Conservation (phyloP, 352 stramenopile species). For the Saprolegnia diclina region DNA sequence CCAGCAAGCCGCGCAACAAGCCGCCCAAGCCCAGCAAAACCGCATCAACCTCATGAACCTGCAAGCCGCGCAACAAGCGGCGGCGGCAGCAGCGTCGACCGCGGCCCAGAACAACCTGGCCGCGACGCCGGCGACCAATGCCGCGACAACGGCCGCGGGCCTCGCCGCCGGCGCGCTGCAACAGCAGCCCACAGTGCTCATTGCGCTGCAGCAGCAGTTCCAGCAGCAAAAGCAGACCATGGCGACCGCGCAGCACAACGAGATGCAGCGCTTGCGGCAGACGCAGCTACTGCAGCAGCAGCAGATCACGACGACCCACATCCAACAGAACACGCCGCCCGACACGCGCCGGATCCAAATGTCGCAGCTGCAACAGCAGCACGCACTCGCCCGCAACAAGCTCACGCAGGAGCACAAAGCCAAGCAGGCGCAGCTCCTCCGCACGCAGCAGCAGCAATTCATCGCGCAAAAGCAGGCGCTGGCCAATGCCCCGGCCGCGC, state of each 20-base stretch:
- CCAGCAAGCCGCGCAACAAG: conserved; percentile 27
- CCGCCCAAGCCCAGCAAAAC: conserved; percentile 25
- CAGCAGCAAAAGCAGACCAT: conserved; percentile 76
- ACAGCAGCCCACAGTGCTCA: conserved; percentile 27
- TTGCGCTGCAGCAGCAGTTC: conserved; percentile 53
- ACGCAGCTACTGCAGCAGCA: conserved; percentile 74
- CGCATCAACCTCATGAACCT: conserved; percentile 17
- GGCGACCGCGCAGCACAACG: conserved; percentile 66
- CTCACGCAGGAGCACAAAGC: conserved; percentile 71
- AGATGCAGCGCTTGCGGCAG: conserved; percentile 68
- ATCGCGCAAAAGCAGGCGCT: conserved; percentile 46
- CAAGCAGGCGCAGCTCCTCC: conserved; percentile 75
- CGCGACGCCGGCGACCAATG: conserved; percentile 17
- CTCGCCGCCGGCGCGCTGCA: conserved; percentile 7
- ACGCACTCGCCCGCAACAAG: conserved; percentile 54
- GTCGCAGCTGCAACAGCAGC: conserved; percentile 70
- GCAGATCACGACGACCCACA: conserved; percentile 60
- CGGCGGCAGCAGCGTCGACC: conserved; percentile 24
- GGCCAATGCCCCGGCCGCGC: conserved; percentile 27
- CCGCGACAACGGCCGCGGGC: conserved; percentile 16
- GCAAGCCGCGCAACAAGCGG: conserved; percentile 19
- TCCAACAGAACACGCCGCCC: conserved; percentile 51
- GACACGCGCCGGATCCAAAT: conserved; percentile 62
- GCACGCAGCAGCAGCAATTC: conserved; percentile 75
- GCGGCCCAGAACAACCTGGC: conserved; percentile 17